Conservation (phyloP, 2,329 filamentous ascomycete genomes). For the Stachybotrys echinatus region DNA sequence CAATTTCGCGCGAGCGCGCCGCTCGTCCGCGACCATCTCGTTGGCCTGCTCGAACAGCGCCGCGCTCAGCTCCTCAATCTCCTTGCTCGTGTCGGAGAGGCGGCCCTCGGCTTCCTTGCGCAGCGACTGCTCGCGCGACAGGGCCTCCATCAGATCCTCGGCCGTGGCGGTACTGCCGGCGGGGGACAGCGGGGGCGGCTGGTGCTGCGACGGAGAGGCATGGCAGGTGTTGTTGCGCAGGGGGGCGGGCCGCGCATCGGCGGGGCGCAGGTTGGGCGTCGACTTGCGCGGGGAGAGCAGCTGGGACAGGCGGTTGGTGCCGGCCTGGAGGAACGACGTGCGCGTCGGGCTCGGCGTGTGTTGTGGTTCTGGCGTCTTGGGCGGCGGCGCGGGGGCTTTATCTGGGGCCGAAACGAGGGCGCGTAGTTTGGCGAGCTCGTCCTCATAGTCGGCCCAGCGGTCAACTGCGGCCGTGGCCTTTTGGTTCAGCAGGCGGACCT, state of each 20-base stretch:
- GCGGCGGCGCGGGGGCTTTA: slow-evolving; percentile 5
- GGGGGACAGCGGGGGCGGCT: slow-evolving; percentile 14
- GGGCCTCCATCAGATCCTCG: slow-evolving; percentile 55
- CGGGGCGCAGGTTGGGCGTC: slow-evolving; percentile 20
- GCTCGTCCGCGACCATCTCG: slow-evolving; percentile 78
- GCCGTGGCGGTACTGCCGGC: slow-evolving; percentile 16
- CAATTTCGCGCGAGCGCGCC: slow-evolving; percentile 63
- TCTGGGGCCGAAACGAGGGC: slow-evolving; percentile 22
- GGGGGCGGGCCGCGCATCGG: slow-evolving; percentile 13
- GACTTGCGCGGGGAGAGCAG: slow-evolving; percentile 43
- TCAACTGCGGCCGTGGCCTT: slow-evolving; percentile 62
- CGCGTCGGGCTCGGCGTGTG: slow-evolving; percentile 23
- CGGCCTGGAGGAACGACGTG: slow-evolving; percentile 40
- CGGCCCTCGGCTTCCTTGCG: slow-evolving; percentile 65
- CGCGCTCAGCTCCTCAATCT: slow-evolving; percentile 74
- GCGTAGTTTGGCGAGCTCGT: slow-evolving; percentile 62
- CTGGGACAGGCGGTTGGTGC: slow-evolving; percentile 38
- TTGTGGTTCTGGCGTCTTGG: slow-evolving; percentile 14
- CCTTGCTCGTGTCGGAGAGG: slow-evolving; percentile 57
- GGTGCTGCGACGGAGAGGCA: slow-evolving; percentile 6
- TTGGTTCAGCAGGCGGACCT: slow-evolving; percentile 64
- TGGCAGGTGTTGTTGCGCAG: slow-evolving; percentile 12
- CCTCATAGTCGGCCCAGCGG: slow-evolving; percentile 74
- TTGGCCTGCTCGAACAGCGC: slow-evolving; percentile 78
- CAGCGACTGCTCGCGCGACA: slow-evolving; percentile 61